These are phyloP conservation scores for Microstegium vimineum DNA, from an alignment of 176 grass and related monocot genomes.

Conservation along the genomic window DNA sequence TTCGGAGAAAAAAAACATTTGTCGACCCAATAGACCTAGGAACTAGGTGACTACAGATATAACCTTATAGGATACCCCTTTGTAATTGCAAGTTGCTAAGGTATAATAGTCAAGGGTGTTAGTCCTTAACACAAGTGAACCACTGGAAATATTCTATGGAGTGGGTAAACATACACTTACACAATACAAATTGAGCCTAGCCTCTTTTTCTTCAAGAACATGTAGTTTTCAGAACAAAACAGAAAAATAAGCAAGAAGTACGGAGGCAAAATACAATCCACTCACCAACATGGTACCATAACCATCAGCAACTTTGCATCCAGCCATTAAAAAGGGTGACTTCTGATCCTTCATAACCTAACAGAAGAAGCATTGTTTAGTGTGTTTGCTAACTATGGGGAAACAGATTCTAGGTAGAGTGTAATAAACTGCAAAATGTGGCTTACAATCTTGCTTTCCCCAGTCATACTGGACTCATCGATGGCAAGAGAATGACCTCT, in stretches of 20 bases:
- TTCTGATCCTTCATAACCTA: constrained; percentile 80
- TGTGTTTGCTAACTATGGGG: background rate
- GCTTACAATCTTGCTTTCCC: constrained; percentile 95
- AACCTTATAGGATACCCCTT: background rate
- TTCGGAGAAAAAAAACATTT: background rate
- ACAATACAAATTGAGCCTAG: background rate
- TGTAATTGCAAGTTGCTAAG: background rate
- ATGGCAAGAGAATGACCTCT: constrained; percentile 85
- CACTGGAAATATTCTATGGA: background rate
- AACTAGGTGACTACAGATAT: background rate
- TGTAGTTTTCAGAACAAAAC: background rate
- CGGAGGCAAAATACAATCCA: constrained; percentile 9
- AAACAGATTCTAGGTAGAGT: background rate
- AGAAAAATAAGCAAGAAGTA: background rate
- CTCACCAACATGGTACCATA: constrained; percentile 95
- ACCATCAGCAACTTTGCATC: constrained; percentile 98
- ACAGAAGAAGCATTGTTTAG: constrained; percentile 25
- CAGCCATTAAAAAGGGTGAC: constrained; percentile 91
- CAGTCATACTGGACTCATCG: constrained; percentile 98
- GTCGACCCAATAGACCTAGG: background rate
- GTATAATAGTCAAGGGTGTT: too few relatives aligned
- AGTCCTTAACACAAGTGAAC: background rate
- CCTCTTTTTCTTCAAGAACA: background rate
- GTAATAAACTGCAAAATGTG: constrained; percentile 6
- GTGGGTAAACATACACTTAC: background rate